These are phyloP conservation scores for Spinacia oleracea DNA, from an alignment of 179 eudicot genomes.

Conservation along the genomic window DNA sequence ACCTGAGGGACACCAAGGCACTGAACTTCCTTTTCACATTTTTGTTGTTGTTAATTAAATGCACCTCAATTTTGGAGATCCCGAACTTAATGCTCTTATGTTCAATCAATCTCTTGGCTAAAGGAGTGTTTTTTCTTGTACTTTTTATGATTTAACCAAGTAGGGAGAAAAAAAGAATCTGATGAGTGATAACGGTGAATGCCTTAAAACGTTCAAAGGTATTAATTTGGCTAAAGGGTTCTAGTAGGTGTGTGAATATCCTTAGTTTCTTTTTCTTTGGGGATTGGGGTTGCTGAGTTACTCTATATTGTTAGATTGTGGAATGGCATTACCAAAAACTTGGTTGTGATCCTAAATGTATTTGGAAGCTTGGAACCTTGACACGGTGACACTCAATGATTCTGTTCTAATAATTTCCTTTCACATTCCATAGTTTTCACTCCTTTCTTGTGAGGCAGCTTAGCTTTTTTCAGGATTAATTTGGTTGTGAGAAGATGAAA, in stretches of 20 bases:
- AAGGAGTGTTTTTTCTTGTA: too few relatives aligned
- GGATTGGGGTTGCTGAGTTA: background rate
- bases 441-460: background rate
- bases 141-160: background rate
- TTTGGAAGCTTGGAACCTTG: background rate
- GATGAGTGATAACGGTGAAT: background rate
- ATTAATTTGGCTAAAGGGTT: background rate
- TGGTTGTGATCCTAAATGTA: too few relatives aligned
- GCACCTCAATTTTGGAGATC: too few relatives aligned
- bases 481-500: background rate
- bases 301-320: background rate
- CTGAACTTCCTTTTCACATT: too few relatives aligned
- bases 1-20: too few relatives aligned
- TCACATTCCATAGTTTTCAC: background rate
- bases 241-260: background rate
- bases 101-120: too few relatives aligned
- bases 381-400: too few relatives aligned
- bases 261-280: background rate
- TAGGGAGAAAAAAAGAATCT: background rate
- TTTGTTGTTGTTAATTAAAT: too few relatives aligned
- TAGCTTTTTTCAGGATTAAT: background rate
- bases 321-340: constrained; percentile 8
- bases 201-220: background rate
- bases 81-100: too few relatives aligned
- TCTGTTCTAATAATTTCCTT: background rate